Percentiles rank a stretch among this genome's conserved stretches.
phyloP scores from a whole-genome alignment of 805 yeast genomes.

The Vanderwaltozyma verrucispora region DNA sequence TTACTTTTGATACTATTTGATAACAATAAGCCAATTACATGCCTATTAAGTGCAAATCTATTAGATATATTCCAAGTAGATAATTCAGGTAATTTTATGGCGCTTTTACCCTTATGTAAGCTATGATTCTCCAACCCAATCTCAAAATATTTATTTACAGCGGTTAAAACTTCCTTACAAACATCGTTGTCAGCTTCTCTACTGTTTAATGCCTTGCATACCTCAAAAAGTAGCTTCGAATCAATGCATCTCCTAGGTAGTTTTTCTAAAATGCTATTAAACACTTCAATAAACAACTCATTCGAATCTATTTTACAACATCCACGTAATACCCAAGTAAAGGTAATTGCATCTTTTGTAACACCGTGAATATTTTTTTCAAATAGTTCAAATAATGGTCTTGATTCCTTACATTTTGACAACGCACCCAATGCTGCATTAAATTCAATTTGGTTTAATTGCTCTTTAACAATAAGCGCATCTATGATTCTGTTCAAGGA shows the following conservation, averaged over 20 bases:
- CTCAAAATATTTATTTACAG: conserved; percentile 12
- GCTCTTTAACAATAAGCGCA: conserved; percentile 22
- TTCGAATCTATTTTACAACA: conserved; percentile 12
- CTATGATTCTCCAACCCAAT: too few relatives aligned
- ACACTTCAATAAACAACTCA: conserved; percentile 9
- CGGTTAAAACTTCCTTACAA: conserved; percentile 4
- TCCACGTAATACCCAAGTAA: conserved; percentile 16
- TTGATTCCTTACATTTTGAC: conserved; percentile 32
- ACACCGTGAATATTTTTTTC: conserved; percentile 18
- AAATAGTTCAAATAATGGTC: conserved; percentile 31
- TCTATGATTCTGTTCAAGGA: conserved; percentile 24
- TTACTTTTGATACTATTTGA: conserved; percentile 9
- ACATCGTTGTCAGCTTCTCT: conserved; percentile 5
- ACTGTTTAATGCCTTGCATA: conserved; percentile 13
- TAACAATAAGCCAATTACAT: conserved; percentile 16
- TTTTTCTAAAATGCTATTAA: conserved; percentile 10
- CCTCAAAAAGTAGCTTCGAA: conserved; percentile 16
- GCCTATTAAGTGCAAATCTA: conserved; percentile 8
- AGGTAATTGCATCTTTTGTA: conserved; percentile 18
- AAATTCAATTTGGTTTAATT: conserved; percentile 32
- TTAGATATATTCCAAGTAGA: conserved; percentile 9
- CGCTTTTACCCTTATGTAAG: too few relatives aligned
- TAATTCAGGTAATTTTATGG: conserved; percentile 8
- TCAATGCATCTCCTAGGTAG: conserved; percentile 17
- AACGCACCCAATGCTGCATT: conserved; percentile 39